A percentile compares a stretch with the other conserved stretches of the same genome.
phyloP scores from a whole-genome alignment of 2,329 filamentous ascomycete species.

The Phialemoniopsis sp. region DNA sequence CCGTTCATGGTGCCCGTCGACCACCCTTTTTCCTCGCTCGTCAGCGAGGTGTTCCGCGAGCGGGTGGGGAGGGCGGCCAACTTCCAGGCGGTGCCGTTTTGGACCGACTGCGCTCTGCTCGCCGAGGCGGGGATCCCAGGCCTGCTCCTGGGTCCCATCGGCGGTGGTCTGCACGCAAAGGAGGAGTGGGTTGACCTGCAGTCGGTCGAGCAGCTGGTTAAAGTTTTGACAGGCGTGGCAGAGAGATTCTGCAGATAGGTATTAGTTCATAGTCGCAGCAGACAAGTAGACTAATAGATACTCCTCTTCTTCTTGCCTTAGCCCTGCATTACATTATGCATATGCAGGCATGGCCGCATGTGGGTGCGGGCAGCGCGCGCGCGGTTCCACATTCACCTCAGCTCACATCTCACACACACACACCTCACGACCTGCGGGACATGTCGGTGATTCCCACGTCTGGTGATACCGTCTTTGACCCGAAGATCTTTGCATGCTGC shows the following conservation, averaged over 20 bases:
- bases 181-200: constrained; percentile 44
- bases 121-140: constrained; percentile 36
- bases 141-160: constrained; percentile 41
- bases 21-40: constrained; percentile 33
- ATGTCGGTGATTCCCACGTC: no score
- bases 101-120: constrained; percentile 48
- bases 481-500: no score
- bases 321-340: no score
- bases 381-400: no score
- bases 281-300: no score
- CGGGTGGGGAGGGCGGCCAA: constrained; percentile 18
- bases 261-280: no score
- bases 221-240: constrained; percentile 18
- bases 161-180: constrained; percentile 43
- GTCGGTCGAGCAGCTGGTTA: constrained; percentile 29
- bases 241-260: constrained; percentile 20
- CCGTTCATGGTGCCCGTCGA: constrained; percentile 31
- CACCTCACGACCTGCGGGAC: no score
- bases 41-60: constrained; percentile 17
- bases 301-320: no score
- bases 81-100: constrained; percentile 29
- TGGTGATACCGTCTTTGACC: no score
- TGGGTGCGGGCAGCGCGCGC: no score
- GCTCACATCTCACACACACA: no score
- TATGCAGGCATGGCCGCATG: no score